Evolutionary conservation across 1,284 basidiomycete genomes (phyloP).

Genomic region (Ustilago cynodontis): DNA sequence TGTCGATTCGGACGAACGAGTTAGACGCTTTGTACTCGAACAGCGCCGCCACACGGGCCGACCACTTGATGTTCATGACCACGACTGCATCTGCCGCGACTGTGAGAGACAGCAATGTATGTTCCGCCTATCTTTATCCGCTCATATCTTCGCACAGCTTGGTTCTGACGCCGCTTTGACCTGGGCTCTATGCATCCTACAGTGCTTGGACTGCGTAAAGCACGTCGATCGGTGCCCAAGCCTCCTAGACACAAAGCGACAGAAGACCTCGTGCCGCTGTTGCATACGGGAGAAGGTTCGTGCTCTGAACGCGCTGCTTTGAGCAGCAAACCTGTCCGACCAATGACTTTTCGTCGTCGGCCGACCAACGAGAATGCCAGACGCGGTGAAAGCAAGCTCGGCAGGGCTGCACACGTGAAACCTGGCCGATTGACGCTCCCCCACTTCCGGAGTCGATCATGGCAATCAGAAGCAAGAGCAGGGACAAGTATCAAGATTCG

Average conservation of each 20-base stretch:
- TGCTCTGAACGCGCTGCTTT: neutral
- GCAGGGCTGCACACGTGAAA: conserved; percentile 20
- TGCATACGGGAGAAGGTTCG: neutral
- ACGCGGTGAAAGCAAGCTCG: conserved; percentile 27
- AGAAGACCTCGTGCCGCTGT: neutral
- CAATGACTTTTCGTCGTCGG: neutral
- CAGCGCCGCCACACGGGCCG: neutral
- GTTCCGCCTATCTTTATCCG: neutral
- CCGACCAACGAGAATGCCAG: conserved; percentile 17
- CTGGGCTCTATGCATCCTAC: neutral
- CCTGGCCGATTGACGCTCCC: conserved; percentile 31
- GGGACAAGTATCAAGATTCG: neutral
- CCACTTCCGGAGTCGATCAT: neutral
- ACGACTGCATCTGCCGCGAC: conserved; percentile 14
- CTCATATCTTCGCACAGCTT: neutral
- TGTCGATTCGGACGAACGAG: conserved; percentile 2
- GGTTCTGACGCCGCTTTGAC: neutral
- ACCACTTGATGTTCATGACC: conserved; percentile 1
- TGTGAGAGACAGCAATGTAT: conserved; percentile 24
- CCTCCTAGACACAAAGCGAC: neutral
- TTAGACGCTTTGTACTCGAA: conserved; percentile 5
- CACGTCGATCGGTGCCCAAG: neutral
- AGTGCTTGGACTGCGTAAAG: conserved; percentile 26
- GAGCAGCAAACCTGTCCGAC: neutral
- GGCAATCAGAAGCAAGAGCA: neutral